Evolutionary conservation across 2,329 filamentous ascomycete genomes (phyloP), one percentile per base, ranked within the genome.

Genomic region (Pseudogymnoascus sp.): DNA sequence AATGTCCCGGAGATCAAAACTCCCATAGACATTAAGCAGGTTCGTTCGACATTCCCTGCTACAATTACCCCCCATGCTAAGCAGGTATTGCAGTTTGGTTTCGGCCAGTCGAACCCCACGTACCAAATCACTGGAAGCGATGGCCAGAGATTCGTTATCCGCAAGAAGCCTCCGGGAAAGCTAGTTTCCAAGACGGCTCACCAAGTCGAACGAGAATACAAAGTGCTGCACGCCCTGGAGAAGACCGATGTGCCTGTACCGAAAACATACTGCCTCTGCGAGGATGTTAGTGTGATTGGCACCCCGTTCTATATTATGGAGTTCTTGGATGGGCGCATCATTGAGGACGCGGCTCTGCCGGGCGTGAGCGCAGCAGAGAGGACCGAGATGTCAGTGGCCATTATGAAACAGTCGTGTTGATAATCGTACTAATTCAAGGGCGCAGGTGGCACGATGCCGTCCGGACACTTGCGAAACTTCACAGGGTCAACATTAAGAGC

Each of bases 221-320:
- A 88, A 70, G 89, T 97, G 71, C 89, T 97, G 71, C 85, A 90
- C 72, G 92, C 93, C 2, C 81, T 97, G 33, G 84, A 85, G 65
- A 78, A 76, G 60, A 95, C 90, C 17, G 85, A 90, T 71, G 92
- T 97, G 7, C 90, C 92, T 0, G 91, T 96, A 0, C 94, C 94
- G 4, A 87, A 83, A 73, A 84, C 90, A 9, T 88, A 91, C 73
- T 88, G 87, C 70, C 82, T 97, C 15, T 99, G 94, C 76, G 88
- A 95, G 74, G 92, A 97, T 75, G 78, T 80, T 40, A 77, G 75
- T 62, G 80, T 97, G 37, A 80, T 97, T 65, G 94, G 92, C 61
- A 97, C 92, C 6, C 84, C 92, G 5, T 99, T 97, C 75, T 97
- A 99, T 77, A 87, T 97, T 71, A 97, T 99, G 94, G 87, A 91